These are phyloP conservation scores for Sphaerobolus stellatus DNA, from an alignment of 1,284 basidiomycete genomes.

Conservation along the genomic window DNA sequence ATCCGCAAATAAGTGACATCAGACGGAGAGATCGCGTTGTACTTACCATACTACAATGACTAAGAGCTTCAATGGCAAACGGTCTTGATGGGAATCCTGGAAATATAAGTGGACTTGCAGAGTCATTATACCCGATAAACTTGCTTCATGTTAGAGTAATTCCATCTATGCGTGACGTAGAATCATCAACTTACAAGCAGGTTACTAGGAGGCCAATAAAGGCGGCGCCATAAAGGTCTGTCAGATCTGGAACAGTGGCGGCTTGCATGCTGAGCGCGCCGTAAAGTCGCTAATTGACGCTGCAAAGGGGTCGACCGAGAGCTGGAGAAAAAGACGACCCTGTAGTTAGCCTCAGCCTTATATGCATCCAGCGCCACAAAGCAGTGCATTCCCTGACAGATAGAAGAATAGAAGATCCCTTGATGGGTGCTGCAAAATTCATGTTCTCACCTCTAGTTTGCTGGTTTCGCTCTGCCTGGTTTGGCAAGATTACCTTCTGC, in stretches of 20 bases:
- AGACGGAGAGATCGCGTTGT: neutral
- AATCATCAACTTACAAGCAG: constrained; percentile 1
- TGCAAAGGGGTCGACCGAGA: neutral
- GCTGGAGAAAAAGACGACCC: neutral
- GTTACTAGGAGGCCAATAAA: constrained; percentile 5
- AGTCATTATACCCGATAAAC: constrained; percentile 8
- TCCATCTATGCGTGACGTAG: neutral
- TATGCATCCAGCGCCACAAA: neutral
- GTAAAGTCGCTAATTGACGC: neutral
- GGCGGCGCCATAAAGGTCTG: constrained; percentile 3
- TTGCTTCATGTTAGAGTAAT: neutral
- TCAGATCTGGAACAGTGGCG: neutral
- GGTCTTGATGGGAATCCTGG: neutral
- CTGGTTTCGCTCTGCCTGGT: no score
- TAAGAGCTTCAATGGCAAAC: neutral
- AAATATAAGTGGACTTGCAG: constrained; percentile 6
- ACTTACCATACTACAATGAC: constrained; percentile 5
- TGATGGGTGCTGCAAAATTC: no score
- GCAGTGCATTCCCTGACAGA: neutral
- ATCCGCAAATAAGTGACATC: neutral
- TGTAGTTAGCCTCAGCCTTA: neutral
- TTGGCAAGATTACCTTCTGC: no score
- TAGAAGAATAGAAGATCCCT: neutral
- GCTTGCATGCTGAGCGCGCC: neutral
- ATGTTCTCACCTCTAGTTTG: no score